Percentiles rank a stretch among this genome's conserved stretches.
Conservation (phyloP, 768 basidiomycete species). For the Tylopilus balloui region DNA sequence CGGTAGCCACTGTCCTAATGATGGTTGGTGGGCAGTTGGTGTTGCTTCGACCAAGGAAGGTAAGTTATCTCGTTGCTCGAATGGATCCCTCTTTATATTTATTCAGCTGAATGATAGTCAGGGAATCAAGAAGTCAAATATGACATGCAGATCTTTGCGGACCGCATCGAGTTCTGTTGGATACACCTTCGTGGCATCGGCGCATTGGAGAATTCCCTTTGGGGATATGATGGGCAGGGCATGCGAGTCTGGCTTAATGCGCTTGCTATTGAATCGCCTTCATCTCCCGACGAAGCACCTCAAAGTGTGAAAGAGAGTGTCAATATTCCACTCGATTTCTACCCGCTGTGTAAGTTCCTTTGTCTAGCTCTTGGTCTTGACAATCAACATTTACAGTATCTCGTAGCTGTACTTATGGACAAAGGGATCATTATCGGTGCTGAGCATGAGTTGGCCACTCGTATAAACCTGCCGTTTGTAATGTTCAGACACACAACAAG, state of each 20-base stretch:
- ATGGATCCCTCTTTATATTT: background rate
- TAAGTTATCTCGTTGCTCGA: slow-evolving; percentile 25
- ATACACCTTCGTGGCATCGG: slow-evolving; percentile 93
- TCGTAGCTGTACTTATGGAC: slow-evolving; percentile 91
- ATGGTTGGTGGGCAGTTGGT: slow-evolving; percentile 91
- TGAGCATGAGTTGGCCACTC: slow-evolving; percentile 78
- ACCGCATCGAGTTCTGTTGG: slow-evolving; percentile 98
- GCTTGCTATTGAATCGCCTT: slow-evolving; percentile 73
- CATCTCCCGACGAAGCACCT: slow-evolving; percentile 32
- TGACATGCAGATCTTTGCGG: slow-evolving; percentile 95
- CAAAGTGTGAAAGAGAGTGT: slow-evolving; percentile 87
- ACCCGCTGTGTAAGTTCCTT: slow-evolving; percentile 74
- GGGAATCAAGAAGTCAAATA: slow-evolving; percentile 89
- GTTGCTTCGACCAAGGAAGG: slow-evolving; percentile 85
- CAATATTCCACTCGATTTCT: slow-evolving; percentile 88
- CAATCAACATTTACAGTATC: slow-evolving; percentile 1
- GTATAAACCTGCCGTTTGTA: slow-evolving; percentile 76
- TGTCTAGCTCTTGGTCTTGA: background rate
- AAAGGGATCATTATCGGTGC: slow-evolving; percentile 98
- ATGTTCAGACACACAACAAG: slow-evolving; percentile 91
- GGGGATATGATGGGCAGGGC: slow-evolving; percentile 90
- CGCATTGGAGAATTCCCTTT: slow-evolving; percentile 91
- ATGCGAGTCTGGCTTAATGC: slow-evolving; percentile 96
- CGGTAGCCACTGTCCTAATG: slow-evolving; percentile 93
- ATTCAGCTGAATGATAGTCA: slow-evolving; percentile 44